Evolutionary conservation across 2,329 filamentous ascomycete species (phyloP).

Genomic region (Trichoderma hamatum): DNA sequence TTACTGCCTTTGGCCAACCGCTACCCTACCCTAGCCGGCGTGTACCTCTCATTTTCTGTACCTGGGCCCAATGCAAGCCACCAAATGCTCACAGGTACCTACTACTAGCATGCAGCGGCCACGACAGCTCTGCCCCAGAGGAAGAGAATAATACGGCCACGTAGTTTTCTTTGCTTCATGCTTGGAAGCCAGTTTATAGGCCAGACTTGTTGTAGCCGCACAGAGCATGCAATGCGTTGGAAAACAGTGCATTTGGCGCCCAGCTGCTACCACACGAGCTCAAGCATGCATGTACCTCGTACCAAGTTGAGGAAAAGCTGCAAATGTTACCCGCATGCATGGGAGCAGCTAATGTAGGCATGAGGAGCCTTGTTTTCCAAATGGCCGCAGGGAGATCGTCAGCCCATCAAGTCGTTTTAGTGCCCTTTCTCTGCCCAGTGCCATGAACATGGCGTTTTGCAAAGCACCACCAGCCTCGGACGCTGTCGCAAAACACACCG

Average conservation of each 20-base stretch:
- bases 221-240: neutral
- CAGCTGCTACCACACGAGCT: neutral
- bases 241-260: conserved; percentile 5
- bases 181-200: neutral
- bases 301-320: neutral
- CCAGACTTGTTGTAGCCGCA: neutral
- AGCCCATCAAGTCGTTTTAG: neutral
- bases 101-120: neutral
- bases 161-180: neutral
- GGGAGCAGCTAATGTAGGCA: neutral
- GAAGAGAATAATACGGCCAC: neutral
- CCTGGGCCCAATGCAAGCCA: conserved; percentile 1
- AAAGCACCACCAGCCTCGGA: neutral
- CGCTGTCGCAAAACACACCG: conserved; percentile 2
- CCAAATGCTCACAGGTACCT: neutral
- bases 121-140: no score
- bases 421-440: neutral
- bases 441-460: neutral
- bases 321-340: neutral
- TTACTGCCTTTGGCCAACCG: conserved; percentile 16
- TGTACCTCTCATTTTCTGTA: neutral
- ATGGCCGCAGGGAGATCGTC: neutral
- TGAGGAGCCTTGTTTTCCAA: conserved; percentile 5
- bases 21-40: neutral
- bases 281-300: neutral